phyloP scores from a whole-genome alignment of 305 asterid species.

The Fraxinus sp. region DNA sequence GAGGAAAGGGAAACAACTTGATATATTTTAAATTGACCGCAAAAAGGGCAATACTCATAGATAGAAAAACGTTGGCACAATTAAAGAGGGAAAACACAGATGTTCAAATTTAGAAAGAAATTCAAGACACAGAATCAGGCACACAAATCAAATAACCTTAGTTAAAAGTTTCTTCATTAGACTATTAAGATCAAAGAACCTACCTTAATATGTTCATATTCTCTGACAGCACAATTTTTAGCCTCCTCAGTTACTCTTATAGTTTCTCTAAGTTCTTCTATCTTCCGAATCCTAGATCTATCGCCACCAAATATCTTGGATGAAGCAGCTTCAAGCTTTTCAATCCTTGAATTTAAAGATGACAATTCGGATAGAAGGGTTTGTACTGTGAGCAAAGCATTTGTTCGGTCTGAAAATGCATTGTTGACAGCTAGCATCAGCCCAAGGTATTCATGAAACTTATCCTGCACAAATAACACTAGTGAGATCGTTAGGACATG shows the following conservation, averaged over 20 bases:
- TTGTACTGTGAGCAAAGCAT: slow-evolving; percentile 88
- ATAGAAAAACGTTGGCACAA: background rate
- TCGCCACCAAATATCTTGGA: slow-evolving; percentile 95
- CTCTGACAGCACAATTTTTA: slow-evolving; percentile 62
- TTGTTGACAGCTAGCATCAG: slow-evolving; percentile 86
- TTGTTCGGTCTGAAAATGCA: slow-evolving; percentile 86
- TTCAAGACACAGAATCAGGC: background rate
- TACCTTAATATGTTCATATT: slow-evolving; percentile 83
- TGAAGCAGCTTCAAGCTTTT: slow-evolving; percentile 88
- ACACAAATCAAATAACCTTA: background rate
- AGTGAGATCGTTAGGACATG: slow-evolving; percentile 3
- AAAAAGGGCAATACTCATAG: background rate
- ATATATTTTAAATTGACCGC: too few species aligned
- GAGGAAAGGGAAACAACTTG: background rate
- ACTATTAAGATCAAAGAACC: slow-evolving; percentile 21
- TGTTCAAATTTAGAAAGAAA: background rate
- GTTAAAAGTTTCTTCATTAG: background rate
- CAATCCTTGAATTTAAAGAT: slow-evolving; percentile 67
- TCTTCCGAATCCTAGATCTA: slow-evolving; percentile 74
- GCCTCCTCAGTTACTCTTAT: slow-evolving; percentile 71
- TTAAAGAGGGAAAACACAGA: background rate
- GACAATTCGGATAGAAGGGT: slow-evolving; percentile 79
- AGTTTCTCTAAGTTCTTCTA: slow-evolving; percentile 80
- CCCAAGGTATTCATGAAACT: slow-evolving; percentile 91
- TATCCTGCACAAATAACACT: slow-evolving; percentile 55